Evolutionary conservation across 208 protist species (phyloP).

Genomic region (Entamoeba dispar): DNA sequence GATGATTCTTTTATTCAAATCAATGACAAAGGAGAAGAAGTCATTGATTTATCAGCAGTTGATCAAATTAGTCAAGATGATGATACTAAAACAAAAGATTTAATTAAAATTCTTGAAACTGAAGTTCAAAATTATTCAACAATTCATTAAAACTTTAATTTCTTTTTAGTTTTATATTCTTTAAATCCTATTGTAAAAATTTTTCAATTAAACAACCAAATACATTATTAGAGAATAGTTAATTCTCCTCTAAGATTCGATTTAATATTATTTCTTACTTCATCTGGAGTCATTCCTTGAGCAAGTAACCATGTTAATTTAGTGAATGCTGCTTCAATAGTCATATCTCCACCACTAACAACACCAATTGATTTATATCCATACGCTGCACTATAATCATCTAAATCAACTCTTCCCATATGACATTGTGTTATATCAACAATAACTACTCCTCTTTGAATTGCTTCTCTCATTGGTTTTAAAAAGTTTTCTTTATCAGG

Average conservation of each 20-base stretch:
- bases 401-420: constrained; percentile 31
- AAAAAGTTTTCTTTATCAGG: constrained; percentile 50
- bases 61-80: no score
- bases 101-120: no score
- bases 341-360: constrained; percentile 6
- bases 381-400: constrained; percentile 44
- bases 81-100: no score
- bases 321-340: constrained; percentile 9
- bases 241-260: not conserved
- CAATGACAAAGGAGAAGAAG: no score
- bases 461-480: constrained; percentile 37
- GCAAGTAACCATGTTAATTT: not conserved
- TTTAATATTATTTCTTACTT: not conserved
- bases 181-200: no score
- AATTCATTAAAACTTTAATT: no score
- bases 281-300: not conserved
- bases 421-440: constrained; percentile 56
- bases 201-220: no score
- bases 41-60: no score
- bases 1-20: no score
- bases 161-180: no score
- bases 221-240: not conserved
- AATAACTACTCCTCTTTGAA: constrained; percentile 53
- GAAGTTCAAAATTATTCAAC: no score
- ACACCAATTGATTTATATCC: not conserved